Conservation (phyloP, 257 asterid genomes). For the Scutellaria minor region DNA sequence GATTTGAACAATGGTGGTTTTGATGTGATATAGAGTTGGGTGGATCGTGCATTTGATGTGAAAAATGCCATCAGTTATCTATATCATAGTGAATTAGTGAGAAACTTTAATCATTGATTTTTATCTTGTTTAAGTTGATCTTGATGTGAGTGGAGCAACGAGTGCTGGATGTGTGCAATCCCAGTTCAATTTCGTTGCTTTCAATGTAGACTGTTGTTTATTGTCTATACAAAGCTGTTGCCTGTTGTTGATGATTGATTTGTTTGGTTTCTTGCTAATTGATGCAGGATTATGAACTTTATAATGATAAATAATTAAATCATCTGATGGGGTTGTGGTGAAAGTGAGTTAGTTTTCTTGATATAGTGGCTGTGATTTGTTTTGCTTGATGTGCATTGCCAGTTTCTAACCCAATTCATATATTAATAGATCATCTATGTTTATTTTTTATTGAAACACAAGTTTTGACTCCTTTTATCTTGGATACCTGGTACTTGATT, state of each 20-base stretch:
- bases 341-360: slow-evolving; percentile 21
- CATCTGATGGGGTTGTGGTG: slow-evolving; percentile 3
- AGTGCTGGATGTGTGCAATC: not conserved
- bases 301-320: not conserved
- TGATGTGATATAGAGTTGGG: slow-evolving; percentile 14
- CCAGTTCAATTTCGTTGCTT: slow-evolving; percentile 9
- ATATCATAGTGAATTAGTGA: not conserved
- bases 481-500: slow-evolving; percentile 28
- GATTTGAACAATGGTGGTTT: not conserved
- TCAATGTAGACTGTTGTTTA: not conserved
- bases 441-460: not conserved
- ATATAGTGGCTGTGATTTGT: slow-evolving; percentile 1
- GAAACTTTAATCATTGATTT: not conserved
- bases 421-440: not conserved
- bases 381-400: slow-evolving; percentile 14
- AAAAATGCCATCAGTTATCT: not conserved
- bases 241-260: slow-evolving; percentile 19
- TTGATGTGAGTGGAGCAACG: not conserved
- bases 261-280: not conserved
- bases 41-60: not conserved
- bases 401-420: not conserved
- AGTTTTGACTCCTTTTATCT: slow-evolving; percentile 16
- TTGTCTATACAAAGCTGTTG: not conserved
- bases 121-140: slow-evolving; percentile 9
- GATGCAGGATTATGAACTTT: slow-evolving; percentile 8